These are phyloP conservation scores for Quercus tomentella DNA, from an alignment of 331 rosid genomes.

Conservation along the genomic window DNA sequence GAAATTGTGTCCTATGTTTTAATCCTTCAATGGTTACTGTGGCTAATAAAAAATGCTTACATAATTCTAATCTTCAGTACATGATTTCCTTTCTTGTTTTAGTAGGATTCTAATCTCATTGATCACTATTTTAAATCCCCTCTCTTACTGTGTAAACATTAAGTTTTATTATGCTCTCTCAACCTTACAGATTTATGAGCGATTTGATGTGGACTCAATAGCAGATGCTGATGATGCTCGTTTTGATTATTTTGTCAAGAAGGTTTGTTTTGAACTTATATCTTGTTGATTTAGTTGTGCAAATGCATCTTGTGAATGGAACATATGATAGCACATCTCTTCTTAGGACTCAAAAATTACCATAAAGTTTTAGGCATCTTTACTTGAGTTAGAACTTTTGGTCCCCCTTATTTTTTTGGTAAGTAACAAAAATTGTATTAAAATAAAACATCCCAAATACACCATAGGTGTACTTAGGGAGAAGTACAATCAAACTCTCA, in stretches of 20 bases:
- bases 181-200: neutral
- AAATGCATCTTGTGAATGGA: neutral
- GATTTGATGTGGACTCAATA: conserved; percentile 59
- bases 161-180: conserved; percentile 7
- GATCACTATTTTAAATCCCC: neutral
- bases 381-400: neutral
- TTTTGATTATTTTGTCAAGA: conserved; percentile 69
- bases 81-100: conserved; percentile 3
- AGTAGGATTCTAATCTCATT: neutral
- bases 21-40: neutral
- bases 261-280: conserved; percentile 41
- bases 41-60: neutral
- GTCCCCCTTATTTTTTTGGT: neutral
- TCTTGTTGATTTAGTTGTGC: neutral
- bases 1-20: neutral
- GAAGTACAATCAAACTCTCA: too few species aligned
- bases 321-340: neutral
- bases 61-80: neutral
- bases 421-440: too few species aligned
- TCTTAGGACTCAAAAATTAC: neutral
- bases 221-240: conserved; percentile 77
- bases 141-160: neutral
- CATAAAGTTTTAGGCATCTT: neutral
- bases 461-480: too few species aligned
- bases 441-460: too few species aligned